phyloP scores from a whole-genome alignment of 2,329 filamentous ascomycete genomes.

The Neurospora crassa region DNA sequence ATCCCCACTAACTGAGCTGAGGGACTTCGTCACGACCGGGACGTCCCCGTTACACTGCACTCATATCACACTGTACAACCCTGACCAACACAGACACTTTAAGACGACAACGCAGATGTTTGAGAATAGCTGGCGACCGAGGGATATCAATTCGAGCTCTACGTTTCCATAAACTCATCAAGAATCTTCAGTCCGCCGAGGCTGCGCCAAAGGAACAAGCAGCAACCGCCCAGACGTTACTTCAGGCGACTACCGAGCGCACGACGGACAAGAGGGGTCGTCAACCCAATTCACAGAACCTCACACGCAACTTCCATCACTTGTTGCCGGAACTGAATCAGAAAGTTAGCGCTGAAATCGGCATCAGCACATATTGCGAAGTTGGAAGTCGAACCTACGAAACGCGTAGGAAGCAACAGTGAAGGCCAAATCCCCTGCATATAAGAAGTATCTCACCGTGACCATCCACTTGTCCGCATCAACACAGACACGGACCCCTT shows the following conservation, averaged over 20 bases:
- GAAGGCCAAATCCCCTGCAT: neutral
- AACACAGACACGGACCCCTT: neutral
- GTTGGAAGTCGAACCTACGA: neutral
- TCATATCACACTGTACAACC: neutral
- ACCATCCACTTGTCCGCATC: neutral
- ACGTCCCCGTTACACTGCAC: neutral
- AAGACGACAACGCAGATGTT: neutral
- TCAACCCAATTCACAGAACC: neutral
- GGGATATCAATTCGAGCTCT: neutral
- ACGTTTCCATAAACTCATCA: neutral
- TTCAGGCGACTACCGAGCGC: neutral
- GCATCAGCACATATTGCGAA: neutral
- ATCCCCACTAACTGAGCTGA: neutral
- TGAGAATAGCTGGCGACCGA: neutral
- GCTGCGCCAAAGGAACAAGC: neutral
- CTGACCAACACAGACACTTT: neutral
- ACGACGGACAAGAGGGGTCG: neutral
- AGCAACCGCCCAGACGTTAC: neutral
- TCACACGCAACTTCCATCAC: neutral
- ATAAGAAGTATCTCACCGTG: neutral
- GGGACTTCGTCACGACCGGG: neutral
- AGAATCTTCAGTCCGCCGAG: neutral
- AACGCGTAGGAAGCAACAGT: neutral
- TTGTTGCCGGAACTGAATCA: neutral
- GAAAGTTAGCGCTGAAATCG: neutral